Evolutionary conservation across 208 protist species (phyloP).

Genomic region (Crithidia fasciculata): DNA sequence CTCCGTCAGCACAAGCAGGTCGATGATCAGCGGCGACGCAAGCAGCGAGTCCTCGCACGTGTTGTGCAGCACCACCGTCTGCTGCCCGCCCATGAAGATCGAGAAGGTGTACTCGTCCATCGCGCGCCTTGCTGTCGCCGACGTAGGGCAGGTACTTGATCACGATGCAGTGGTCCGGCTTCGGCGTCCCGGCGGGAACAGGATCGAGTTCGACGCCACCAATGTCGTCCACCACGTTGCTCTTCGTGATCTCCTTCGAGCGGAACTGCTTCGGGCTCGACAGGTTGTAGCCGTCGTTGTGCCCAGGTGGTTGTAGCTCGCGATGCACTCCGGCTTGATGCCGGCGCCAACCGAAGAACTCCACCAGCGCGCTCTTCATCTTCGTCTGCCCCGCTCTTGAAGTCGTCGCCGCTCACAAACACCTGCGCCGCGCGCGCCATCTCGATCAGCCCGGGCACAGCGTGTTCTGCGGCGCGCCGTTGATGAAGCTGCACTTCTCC

Average conservation of each 20-base stretch:
- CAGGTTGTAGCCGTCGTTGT: constrained; percentile 99
- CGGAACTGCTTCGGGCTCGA: constrained; percentile 95
- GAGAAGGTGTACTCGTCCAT: constrained; percentile 99
- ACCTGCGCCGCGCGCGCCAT: constrained; percentile 91
- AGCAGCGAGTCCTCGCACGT: constrained; percentile 99
- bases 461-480: constrained; percentile 99
- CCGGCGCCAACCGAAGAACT: constrained; percentile 98
- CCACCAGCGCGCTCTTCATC: constrained; percentile 98
- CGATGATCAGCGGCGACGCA: constrained; percentile 98
- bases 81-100: constrained; percentile 98
- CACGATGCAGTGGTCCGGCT: constrained; percentile 98
- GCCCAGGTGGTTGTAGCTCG: constrained; percentile 96
- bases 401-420: constrained; percentile 98
- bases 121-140: constrained; percentile 97
- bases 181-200: constrained; percentile 90
- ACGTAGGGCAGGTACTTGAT: constrained; percentile 99
- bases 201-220: constrained; percentile 96
- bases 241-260: constrained; percentile 99
- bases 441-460: constrained; percentile 96
- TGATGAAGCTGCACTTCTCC: constrained; percentile 97
- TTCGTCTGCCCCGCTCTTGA: constrained; percentile 99
- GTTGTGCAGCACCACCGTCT: constrained; percentile 97
- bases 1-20: constrained; percentile 97
- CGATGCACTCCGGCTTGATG: constrained; percentile 87
- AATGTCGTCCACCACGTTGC: constrained; percentile 99